Conservation (phyloP, 1,284 basidiomycete genomes). For the Papiliotrema fonsecae region DNA sequence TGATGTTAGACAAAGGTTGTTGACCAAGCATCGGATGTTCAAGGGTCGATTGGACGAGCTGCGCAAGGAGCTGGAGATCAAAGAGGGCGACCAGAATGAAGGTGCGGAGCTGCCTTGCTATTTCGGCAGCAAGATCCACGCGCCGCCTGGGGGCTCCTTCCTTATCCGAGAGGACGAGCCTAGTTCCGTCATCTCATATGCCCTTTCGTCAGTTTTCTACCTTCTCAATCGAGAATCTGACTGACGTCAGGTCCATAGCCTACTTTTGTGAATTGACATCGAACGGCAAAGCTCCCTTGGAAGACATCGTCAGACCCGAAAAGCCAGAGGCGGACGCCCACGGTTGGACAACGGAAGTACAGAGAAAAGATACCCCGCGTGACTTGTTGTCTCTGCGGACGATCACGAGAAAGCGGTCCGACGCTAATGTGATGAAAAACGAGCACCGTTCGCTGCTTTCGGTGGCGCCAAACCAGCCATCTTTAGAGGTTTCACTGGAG, state of each 20-base stretch:
- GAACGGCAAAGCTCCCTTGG: background rate
- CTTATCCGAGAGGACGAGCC: slow-evolving; percentile 57
- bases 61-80: slow-evolving; percentile 54
- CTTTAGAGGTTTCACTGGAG: slow-evolving; percentile 23
- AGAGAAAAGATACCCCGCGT: slow-evolving; percentile 27
- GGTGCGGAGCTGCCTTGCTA: slow-evolving; percentile 53
- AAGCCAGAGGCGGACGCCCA: background rate
- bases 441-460: slow-evolving; percentile 12
- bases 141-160: slow-evolving; percentile 61
- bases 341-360: slow-evolving; percentile 24
- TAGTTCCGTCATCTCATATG: slow-evolving; percentile 34
- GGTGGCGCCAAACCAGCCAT: slow-evolving; percentile 20
- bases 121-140: slow-evolving; percentile 56
- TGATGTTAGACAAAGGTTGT: slow-evolving; percentile 59
- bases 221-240: background rate
- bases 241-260: slow-evolving; percentile 17
- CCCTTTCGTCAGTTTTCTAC: slow-evolving; percentile 24
- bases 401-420: slow-evolving; percentile 30
- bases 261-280: slow-evolving; percentile 24
- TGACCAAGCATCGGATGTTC: slow-evolving; percentile 53
- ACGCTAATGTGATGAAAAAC: slow-evolving; percentile 15
- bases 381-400: slow-evolving; percentile 32
- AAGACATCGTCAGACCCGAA: background rate
- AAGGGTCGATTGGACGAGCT: slow-evolving; percentile 56
- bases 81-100: slow-evolving; percentile 43